These are phyloP conservation scores for Rhizophagus sp. DNA, from an alignment of 192 early-diverging fungal species.

Conservation along the genomic window DNA sequence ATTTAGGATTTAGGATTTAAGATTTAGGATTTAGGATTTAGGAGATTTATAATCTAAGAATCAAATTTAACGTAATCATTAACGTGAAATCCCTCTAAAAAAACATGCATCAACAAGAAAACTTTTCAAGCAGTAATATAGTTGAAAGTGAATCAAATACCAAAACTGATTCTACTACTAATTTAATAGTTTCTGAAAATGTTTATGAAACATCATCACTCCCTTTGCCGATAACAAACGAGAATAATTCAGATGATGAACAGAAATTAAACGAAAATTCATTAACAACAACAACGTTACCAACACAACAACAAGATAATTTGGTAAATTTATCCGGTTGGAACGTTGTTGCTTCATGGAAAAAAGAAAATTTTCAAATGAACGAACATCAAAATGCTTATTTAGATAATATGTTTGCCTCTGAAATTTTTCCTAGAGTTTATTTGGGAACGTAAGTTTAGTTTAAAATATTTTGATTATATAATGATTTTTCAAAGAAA, in stretches of 20 bases:
- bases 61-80: too few species aligned
- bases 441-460: conserved; percentile 22
- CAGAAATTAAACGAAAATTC: too few species aligned
- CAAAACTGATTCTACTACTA: neutral
- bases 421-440: conserved; percentile 12
- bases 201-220: too few species aligned
- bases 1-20: too few species aligned
- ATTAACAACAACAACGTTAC: too few species aligned
- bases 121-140: neutral
- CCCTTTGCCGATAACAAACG: neutral
- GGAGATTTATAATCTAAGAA: too few species aligned
- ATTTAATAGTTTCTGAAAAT: neutral
- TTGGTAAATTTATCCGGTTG: neutral
- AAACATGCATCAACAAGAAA: neutral
- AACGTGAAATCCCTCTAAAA: neutral
- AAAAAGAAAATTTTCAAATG: conserved; percentile 21
- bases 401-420: conserved; percentile 14
- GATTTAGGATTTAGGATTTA: too few species aligned
- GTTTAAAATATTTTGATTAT: too few species aligned
- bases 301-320: neutral
- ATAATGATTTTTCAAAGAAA: too few species aligned
- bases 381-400: conserved; percentile 19
- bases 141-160: neutral
- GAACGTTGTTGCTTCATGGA: conserved; percentile 6
- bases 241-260: too few species aligned